These are phyloP conservation scores for Wickerhamomyces bovis DNA, from an alignment of 805 yeast species.

Conservation along the genomic window DNA sequence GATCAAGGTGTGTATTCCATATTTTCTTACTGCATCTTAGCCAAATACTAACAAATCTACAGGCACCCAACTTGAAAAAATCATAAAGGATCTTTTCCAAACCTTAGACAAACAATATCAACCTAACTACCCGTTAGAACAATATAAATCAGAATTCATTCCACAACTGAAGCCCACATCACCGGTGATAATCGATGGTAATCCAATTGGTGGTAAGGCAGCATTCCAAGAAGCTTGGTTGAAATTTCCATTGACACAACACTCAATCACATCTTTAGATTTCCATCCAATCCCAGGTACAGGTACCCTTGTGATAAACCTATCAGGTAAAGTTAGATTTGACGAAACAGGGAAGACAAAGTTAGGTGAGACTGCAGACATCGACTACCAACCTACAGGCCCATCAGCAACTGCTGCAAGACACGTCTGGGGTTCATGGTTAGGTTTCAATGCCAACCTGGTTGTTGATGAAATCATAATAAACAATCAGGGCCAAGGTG, in stretches of 20 bases:
- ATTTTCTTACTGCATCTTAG: neutral
- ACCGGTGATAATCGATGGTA: constrained; percentile 53
- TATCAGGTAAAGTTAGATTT: constrained; percentile 57
- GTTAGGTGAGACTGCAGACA: constrained; percentile 57
- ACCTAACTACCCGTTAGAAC: constrained; percentile 12
- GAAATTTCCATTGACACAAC: constrained; percentile 52
- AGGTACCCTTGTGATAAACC: constrained; percentile 43
- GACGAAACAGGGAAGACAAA: constrained; percentile 71
- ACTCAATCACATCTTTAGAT: constrained; percentile 57
- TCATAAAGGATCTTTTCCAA: constrained; percentile 20
- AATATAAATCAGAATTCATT: constrained; percentile 21
- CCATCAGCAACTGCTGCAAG: constrained; percentile 26
- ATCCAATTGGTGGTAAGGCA: constrained; percentile 44
- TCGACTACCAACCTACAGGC: constrained; percentile 20
- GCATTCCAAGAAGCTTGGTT: constrained; percentile 57
- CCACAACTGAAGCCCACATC: constrained; percentile 46
- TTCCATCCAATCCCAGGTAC: constrained; percentile 65
- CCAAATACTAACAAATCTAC: neutral
- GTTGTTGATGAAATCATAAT: constrained; percentile 50
- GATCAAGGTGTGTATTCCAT: constrained; percentile 7
- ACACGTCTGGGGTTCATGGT: constrained; percentile 63
- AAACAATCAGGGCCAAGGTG: constrained; percentile 31
- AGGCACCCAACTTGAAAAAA: constrained; percentile 17
- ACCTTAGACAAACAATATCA: constrained; percentile 19
- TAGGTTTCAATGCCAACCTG: constrained; percentile 56